Conservation (phyloP, 2,329 filamentous ascomycete genomes). For the Sarocladium brachiariae region DNA sequence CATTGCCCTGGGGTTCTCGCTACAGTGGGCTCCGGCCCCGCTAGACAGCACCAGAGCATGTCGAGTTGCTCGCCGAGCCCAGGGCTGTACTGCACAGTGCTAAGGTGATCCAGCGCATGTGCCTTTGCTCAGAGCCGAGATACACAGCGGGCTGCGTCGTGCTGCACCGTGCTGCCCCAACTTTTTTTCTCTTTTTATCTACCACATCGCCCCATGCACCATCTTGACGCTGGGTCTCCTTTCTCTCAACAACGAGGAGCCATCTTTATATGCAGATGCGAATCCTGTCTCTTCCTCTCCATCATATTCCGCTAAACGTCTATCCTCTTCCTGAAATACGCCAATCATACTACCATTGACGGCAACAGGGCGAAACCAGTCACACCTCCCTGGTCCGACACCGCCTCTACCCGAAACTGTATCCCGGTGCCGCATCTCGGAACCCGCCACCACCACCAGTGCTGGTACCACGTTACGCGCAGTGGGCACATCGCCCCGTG, state of each 20-base stretch:
- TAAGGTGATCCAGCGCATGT: neutral
- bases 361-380: no score
- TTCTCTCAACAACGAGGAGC: neutral
- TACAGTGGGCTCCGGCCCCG: neutral
- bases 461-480: slow-evolving; percentile 4
- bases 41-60: no score
- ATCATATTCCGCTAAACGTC: no score
- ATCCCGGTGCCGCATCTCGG: slow-evolving; percentile 1
- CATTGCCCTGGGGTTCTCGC: neutral
- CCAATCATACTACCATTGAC: no score
- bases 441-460: slow-evolving; percentile 3
- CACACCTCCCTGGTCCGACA: neutral
- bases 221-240: neutral
- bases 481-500: slow-evolving; percentile 17
- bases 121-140: neutral
- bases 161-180: neutral
- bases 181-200: slow-evolving; percentile 7
- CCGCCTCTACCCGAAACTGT: neutral
- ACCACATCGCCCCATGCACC: slow-evolving; percentile 3
- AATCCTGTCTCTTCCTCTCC: neutral
- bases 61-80: no score
- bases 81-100: no score
- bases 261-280: neutral
- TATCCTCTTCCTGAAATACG: neutral
- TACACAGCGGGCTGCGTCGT: neutral